Percentiles rank a stretch among this genome's conserved stretches.
phyloP scores from a whole-genome alignment of 768 basidiomycete genomes.

The Phanerodontia chrysosporium region DNA sequence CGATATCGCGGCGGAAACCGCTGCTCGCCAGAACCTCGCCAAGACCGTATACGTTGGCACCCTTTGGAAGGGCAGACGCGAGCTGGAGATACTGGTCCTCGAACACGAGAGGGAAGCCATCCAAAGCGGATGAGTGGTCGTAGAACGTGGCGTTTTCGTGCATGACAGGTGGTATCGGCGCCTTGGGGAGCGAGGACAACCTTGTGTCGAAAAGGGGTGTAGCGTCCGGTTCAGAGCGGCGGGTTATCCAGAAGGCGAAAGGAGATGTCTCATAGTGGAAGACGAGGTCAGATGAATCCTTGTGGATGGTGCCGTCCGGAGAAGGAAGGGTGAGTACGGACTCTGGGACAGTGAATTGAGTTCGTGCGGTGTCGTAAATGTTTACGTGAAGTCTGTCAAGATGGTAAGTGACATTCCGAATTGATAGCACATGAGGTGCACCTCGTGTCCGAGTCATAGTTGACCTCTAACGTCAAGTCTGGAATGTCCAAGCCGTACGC shows the following conservation, averaged over 20 bases:
- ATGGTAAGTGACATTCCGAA: not conserved
- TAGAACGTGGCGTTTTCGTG: constrained; percentile 15
- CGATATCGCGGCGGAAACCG: constrained; percentile 61
- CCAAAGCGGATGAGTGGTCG: constrained; percentile 53
- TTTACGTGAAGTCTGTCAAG: constrained; percentile 58
- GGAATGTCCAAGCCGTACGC: constrained; percentile 59
- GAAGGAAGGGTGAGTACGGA: constrained; percentile 41
- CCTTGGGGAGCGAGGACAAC: constrained; percentile 51
- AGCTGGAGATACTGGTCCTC: constrained; percentile 80
- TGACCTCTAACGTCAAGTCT: constrained; percentile 57
- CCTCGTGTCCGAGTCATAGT: constrained; percentile 51
- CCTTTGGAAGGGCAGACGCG: constrained; percentile 58
- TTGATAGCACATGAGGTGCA: constrained; percentile 28
- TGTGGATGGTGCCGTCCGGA: constrained; percentile 30
- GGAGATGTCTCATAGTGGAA: constrained; percentile 64
- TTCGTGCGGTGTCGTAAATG: constrained; percentile 54
- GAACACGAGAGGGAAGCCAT: constrained; percentile 68
- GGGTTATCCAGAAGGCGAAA: constrained; percentile 79
- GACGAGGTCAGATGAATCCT: constrained; percentile 50
- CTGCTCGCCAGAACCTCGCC: constrained; percentile 70
- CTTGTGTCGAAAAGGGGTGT: constrained; percentile 71
- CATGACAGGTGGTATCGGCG: constrained; percentile 56
- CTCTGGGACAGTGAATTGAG: constrained; percentile 64
- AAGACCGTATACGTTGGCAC: constrained; percentile 74
- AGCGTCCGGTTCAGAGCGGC: constrained; percentile 51